Conservation (phyloP, 768 basidiomycete genomes). For the Mycena alexandri region DNA sequence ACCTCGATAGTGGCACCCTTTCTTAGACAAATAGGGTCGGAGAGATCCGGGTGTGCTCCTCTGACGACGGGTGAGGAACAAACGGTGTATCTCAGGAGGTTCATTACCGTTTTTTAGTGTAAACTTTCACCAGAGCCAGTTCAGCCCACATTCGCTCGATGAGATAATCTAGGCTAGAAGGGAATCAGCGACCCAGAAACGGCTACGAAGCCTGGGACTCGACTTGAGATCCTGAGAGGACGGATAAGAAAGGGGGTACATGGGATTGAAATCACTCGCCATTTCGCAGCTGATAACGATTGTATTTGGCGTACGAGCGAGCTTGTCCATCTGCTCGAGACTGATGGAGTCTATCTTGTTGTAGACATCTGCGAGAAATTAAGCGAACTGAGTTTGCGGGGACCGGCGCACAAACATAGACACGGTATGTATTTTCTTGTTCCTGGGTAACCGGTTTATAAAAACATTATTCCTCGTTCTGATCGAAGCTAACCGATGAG, state of each 20-base stretch:
- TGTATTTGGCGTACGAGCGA: slow-evolving; percentile 84
- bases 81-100: neutral
- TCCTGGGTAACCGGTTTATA: slow-evolving; percentile 56
- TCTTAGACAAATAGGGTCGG: slow-evolving; percentile 91
- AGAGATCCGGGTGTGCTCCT: slow-evolving; percentile 92
- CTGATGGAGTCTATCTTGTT: slow-evolving; percentile 96
- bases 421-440: slow-evolving; percentile 96
- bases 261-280: slow-evolving; percentile 35
- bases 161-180: slow-evolving; percentile 73
- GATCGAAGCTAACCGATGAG: slow-evolving; percentile 75
- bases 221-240: slow-evolving; percentile 75
- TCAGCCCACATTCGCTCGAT: slow-evolving; percentile 86
- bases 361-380: slow-evolving; percentile 76
- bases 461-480: neutral
- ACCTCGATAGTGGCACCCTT: slow-evolving; percentile 96
- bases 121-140: slow-evolving; percentile 88
- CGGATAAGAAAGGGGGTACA: neutral
- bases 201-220: slow-evolving; percentile 36
- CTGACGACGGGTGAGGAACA: slow-evolving; percentile 8
- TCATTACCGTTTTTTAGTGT: slow-evolving; percentile 91
- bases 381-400: neutral
- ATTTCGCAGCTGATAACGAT: slow-evolving; percentile 98
- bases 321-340: slow-evolving; percentile 84
- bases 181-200: slow-evolving; percentile 11
- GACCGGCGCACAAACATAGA: slow-evolving; percentile 69